Conservation (phyloP, 129 eudicot species). For the Ambrosia trifida region DNA sequence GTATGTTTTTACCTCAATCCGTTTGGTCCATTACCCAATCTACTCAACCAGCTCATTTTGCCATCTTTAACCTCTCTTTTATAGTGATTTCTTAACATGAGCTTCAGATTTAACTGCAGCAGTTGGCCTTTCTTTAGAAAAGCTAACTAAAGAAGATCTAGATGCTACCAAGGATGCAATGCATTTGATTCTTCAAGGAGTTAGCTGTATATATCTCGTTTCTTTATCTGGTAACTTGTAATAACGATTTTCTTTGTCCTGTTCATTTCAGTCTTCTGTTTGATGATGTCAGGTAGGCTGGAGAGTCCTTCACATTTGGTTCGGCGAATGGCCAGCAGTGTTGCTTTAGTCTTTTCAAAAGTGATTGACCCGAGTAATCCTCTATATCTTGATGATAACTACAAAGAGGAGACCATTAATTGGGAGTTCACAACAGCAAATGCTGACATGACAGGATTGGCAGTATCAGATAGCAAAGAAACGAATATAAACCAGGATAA, state of each 20-base stretch:
- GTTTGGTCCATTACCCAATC: background rate
- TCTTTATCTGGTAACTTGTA: conserved; percentile 9
- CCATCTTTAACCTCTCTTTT: conserved; percentile 11
- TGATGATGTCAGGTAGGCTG: conserved; percentile 72
- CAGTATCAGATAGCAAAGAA: conserved; percentile 27
- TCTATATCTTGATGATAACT: conserved; percentile 83
- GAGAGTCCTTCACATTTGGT: conserved; percentile 73
- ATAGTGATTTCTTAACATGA: conserved; percentile 43
- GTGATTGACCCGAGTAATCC: conserved; percentile 91
- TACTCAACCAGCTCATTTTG: background rate
- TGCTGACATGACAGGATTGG: conserved; percentile 30
- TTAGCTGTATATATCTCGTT: conserved; percentile 62
- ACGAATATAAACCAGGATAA: conserved; percentile 26
- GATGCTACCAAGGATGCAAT: conserved; percentile 76
- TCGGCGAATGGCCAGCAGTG: conserved; percentile 77
- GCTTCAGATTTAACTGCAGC: conserved; percentile 90
- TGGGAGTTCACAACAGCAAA: conserved; percentile 80
- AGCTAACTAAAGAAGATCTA: conserved; percentile 79
- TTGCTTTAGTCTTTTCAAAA: conserved; percentile 85
- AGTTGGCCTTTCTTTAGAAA: conserved; percentile 79
- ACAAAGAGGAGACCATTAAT: conserved; percentile 60
- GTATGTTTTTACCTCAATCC: background rate
- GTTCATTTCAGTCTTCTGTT: conserved; percentile 18
- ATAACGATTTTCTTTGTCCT: conserved; percentile 19
- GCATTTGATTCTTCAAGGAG: conserved; percentile 89